phyloP scores from a whole-genome alignment of 192 early-diverging fungal genomes.

The Podila verticillata region DNA sequence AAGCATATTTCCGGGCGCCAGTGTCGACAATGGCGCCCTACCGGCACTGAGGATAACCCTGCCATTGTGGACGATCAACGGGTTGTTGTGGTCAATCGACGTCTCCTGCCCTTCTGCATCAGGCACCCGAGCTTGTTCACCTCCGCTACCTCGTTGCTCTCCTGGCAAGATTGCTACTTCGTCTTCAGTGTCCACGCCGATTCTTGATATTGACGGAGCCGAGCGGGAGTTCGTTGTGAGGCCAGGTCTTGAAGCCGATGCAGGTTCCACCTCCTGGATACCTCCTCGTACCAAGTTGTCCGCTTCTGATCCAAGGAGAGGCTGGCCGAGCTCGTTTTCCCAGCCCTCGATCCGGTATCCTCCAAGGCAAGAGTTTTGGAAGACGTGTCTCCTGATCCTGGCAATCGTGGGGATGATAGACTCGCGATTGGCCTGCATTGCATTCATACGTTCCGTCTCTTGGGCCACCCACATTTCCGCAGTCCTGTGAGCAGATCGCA shows the following conservation, averaged over 20 bases:
- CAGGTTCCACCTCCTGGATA: conserved; percentile 15
- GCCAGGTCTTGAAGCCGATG: not conserved
- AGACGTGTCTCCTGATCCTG: conserved; percentile 35
- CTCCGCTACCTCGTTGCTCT: conserved; percentile 1
- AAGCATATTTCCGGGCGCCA: conserved; percentile 22
- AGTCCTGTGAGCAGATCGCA: conserved; percentile 32
- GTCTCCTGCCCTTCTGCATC: conserved; percentile 23
- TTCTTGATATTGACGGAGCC: not conserved
- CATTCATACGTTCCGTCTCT: conserved; percentile 24
- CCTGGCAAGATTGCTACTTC: conserved; percentile 7
- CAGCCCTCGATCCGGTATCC: conserved; percentile 36
- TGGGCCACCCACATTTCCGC: conserved; percentile 22
- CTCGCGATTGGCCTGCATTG: conserved; percentile 31
- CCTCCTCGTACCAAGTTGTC: conserved; percentile 39
- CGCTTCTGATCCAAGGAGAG: conserved; percentile 33
- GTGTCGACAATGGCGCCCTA: conserved; percentile 21
- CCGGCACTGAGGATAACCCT: conserved; percentile 17
- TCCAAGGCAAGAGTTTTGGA: conserved; percentile 27
- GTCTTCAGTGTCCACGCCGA: conserved; percentile 1
- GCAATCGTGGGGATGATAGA: conserved; percentile 31
- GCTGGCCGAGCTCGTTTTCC: conserved; percentile 32
- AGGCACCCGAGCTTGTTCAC: not conserved
- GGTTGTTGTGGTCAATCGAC: not conserved
- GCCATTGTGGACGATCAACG: conserved; percentile 9
- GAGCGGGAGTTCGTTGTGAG: conserved; percentile 8